A percentile compares a stretch with the other conserved stretches of the same genome.
phyloP scores from a whole-genome alignment of 371 early-diverging fungal species.

The Parasitella parasitica region DNA sequence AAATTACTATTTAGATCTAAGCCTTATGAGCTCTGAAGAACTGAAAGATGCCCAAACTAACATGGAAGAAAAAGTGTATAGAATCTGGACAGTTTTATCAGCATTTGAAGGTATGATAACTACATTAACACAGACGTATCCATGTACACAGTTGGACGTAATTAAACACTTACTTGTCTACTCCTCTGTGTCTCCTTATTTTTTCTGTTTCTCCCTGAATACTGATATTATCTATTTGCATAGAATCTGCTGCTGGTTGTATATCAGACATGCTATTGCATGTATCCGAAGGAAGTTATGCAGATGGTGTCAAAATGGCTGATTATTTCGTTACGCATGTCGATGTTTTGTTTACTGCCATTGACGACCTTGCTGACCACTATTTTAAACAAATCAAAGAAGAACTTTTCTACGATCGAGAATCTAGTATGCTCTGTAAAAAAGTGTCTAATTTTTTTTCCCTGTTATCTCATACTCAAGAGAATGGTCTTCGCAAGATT shows the following conservation, averaged over 20 bases:
- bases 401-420: conserved; percentile 76
- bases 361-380: conserved; percentile 67
- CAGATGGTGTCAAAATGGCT: conserved; percentile 87
- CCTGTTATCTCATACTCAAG: conserved; percentile 79
- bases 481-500: conserved; percentile 58
- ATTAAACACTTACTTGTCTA: too few relatives aligned
- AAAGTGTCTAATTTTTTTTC: conserved; percentile 92
- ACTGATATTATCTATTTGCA: neutral
- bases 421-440: conserved; percentile 90
- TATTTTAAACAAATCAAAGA: conserved; percentile 23
- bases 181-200: neutral
- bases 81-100: conserved; percentile 90
- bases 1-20: conserved; percentile 15
- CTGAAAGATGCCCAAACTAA: conserved; percentile 55
- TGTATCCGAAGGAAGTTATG: conserved; percentile 82
- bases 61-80: conserved; percentile 86
- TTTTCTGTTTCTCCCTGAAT: neutral
- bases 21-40: conserved; percentile 43
- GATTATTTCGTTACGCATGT: conserved; percentile 92
- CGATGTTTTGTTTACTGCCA: conserved; percentile 87
- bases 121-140: too few relatives aligned
- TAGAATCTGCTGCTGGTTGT: conserved; percentile 93
- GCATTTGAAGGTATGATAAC: conserved; percentile 89
- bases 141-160: too few relatives aligned
- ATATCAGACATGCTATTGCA: conserved; percentile 95